Conservation (phyloP, 305 asterid genomes). For the Rubia tinctorum region DNA sequence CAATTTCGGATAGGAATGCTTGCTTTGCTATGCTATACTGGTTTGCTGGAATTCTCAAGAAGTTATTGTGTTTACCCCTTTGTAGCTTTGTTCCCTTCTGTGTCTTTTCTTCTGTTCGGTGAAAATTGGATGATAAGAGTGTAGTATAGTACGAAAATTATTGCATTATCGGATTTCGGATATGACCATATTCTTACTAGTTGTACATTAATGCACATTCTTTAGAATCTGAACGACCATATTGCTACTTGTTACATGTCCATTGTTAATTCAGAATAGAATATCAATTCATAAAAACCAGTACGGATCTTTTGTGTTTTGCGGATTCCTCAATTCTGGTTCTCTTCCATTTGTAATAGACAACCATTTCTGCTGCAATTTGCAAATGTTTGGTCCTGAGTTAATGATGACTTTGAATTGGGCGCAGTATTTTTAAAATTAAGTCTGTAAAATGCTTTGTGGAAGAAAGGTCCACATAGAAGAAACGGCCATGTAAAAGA, state of each 20-base stretch:
- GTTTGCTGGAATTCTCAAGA: not conserved
- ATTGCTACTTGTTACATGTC: not conserved
- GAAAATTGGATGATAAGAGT: not conserved
- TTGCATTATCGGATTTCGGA: not conserved
- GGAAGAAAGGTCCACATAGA: too few species aligned
- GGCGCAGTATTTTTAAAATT: too few species aligned
- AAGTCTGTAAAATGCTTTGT: too few species aligned
- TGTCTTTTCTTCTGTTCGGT: not conserved
- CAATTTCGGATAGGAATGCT: too few species aligned
- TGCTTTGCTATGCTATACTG: slow-evolving; percentile 4
- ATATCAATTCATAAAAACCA: not conserved
- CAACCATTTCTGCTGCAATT: not conserved
- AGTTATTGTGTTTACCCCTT: not conserved
- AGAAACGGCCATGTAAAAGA: too few species aligned
- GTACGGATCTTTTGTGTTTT: not conserved
- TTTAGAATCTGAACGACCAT: not conserved
- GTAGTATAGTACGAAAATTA: not conserved
- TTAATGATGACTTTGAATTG: too few species aligned
- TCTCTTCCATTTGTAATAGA: not conserved
- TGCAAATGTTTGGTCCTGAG: too few species aligned
- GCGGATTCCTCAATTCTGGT: not conserved
- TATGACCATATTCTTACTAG: not conserved
- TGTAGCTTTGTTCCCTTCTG: not conserved
- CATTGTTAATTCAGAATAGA: not conserved
- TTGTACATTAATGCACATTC: not conserved